These are phyloP conservation scores for Aspergillus fischeri DNA, from an alignment of 2,329 filamentous ascomycete species.

Conservation along the genomic window DNA sequence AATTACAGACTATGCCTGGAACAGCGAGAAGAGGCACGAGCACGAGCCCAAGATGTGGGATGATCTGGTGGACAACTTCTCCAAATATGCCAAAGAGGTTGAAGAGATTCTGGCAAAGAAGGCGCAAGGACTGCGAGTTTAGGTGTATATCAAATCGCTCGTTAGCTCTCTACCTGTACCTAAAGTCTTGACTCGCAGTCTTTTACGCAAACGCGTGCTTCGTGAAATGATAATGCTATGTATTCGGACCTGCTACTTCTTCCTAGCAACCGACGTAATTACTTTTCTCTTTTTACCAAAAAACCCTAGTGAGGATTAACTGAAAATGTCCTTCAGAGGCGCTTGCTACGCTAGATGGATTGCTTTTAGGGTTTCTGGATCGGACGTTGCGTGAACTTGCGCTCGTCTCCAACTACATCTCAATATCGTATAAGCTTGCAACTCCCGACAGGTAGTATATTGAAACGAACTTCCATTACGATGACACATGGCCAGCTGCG, in stretches of 20 bases:
- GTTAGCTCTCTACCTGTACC: neutral
- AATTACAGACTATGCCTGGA: constrained; percentile 35
- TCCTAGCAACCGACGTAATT: neutral
- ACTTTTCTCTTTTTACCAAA: neutral
- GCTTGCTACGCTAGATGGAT: too few relatives aligned
- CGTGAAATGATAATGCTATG: neutral
- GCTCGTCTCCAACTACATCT: neutral
- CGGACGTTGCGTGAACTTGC: neutral
- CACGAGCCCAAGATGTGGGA: constrained; percentile 54
- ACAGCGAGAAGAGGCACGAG: constrained; percentile 39
- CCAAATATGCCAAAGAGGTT: constrained; percentile 44
- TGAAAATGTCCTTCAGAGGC: too few relatives aligned
- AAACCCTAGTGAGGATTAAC: too few relatives aligned
- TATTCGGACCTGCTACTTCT: neutral
- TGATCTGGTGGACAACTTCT: constrained; percentile 51
- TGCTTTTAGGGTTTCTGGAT: too few relatives aligned
- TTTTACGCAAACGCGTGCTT: too few relatives aligned
- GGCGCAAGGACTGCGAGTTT: constrained; percentile 16
- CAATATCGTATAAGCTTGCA: neutral
- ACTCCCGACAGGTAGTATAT: neutral
- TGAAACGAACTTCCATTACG: neutral
- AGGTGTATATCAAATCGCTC: neutral
- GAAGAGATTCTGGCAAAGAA: constrained; percentile 41
- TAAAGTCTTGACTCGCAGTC: neutral
- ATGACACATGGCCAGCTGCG: neutral